Base-by-base conservation (phyloP, 2,329 filamentous ascomycete species). In the Colletotrichum karsti region DNA sequence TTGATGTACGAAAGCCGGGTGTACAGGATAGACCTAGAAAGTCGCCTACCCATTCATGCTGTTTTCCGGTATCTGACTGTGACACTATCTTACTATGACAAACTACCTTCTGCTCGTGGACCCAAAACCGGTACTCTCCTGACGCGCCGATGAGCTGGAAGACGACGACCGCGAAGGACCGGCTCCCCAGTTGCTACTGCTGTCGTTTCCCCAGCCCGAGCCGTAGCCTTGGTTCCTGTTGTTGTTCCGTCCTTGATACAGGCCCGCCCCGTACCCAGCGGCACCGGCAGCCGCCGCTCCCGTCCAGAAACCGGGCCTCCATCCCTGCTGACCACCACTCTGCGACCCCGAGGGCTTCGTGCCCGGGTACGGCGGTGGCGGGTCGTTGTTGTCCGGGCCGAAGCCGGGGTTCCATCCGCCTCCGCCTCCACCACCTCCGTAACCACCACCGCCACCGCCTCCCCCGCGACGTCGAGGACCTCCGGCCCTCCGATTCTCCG, bases 281-380 rank as follows among this genome's bases (percentile, higher is more conserved):
- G 92, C 91, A 5, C 90, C 91, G 48, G 92, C 93, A 15, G 87
- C 87, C 0, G 87, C 85, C n/a, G 88, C 80, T 20, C 92, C 92
- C 18, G 83, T 87, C 92, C 92, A 94, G 79, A 94, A 94, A 1
- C 92, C 92, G 5, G 92, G 92, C 55, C 85, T 84, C 91, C 91
- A 94, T 2, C 84, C 83, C 69, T 87, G 78, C 66, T 79, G 76
- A 60, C 70, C 20, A 30, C 66, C 68, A 76, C 74, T n/a, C n/a
- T n/a, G n/a, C n/a, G n/a, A n/a, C n/a, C n/a, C 75, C 48, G 70
- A 72, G 7, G 78, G 77, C 60, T 85, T 85, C 2, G 77, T 77
- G 8, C 80, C 80, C 2, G 79, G 80, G 81, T 87, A 85, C 6
- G 88, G 87, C 41, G 88, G 87, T 30, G 88, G 87, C 24, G 87